These are phyloP conservation scores for Umbelopsis sp. DNA, from an alignment of 371 early-diverging fungal species.

Conservation along the genomic window DNA sequence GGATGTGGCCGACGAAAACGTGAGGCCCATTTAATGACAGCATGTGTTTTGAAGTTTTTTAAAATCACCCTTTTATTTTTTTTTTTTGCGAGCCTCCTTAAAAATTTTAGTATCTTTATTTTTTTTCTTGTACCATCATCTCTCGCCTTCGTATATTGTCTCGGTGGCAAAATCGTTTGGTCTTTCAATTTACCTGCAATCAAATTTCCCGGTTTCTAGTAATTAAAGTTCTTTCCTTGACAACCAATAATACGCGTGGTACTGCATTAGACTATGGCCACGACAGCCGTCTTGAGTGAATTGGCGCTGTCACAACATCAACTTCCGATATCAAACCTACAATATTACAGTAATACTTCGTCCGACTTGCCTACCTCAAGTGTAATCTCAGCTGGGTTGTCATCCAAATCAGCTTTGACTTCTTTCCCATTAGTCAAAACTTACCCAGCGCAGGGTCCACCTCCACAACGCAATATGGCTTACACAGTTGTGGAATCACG, in stretches of 20 bases:
- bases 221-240: neutral
- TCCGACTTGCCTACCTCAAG: neutral
- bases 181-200: neutral
- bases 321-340: slow-evolving; percentile 8
- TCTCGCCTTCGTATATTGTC: neutral
- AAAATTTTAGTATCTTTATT: neutral
- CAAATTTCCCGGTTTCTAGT: neutral
- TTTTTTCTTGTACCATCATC: neutral
- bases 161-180: neutral
- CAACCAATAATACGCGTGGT: neutral
- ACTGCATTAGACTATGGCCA: slow-evolving; percentile 1
- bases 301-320: slow-evolving; percentile 17
- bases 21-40: neutral
- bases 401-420: neutral
- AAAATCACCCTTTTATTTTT: too few relatives aligned
- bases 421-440: neutral
- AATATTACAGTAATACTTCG: slow-evolving; percentile 14
- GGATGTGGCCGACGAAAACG: neutral
- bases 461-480: neutral
- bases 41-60: too few relatives aligned
- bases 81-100: too few relatives aligned
- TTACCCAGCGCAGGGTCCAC: neutral
- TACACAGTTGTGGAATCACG: slow-evolving; percentile 3
- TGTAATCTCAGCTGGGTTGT: slow-evolving; percentile 8
- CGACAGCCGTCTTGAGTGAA: slow-evolving; percentile 7